Evolutionary conservation across 805 yeast genomes (phyloP), one percentile per base, ranked within the genome.

Genomic region (Candida ovalis): DNA sequence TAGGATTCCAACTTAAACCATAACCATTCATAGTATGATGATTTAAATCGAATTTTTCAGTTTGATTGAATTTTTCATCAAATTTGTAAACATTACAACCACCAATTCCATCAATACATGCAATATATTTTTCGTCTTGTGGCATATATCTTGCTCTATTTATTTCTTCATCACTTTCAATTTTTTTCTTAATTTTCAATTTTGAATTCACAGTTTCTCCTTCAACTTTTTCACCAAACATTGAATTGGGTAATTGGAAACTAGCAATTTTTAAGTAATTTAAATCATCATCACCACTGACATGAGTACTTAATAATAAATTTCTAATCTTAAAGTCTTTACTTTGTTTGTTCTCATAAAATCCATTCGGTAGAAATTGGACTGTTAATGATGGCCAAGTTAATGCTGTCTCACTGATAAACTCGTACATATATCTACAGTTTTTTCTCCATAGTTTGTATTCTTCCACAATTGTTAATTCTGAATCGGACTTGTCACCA

Each of bases 361-460:
- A 58, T 25, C 48, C 54, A 4, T 69, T 70, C 0, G 90, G 91
- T 7, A 84, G 63, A 91, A 94, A 87, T 64, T 87, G 88, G 4
- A 85, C 75, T 1, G 92, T 83, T 43, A 87, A 70, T 2, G 91
- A 82, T 1, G 96, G 95, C 95, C 95, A 87, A 12, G 83, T 78
- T 40, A 87, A 68, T 2, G 86, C 88, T 0, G 92, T 84, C 60
- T 87, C 94, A 43, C 86, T 80, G 28, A 87, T 88, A 61, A 84
- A 86, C 57, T 86, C 90, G 56, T 87, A 87, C 94, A 87, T 86
- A 56, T 75, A 81, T 12, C 87, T 84, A 54, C 91, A 86, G 59
- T 86, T 87, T 59, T 86, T 80, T 50, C 88, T 75, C 96, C 96
- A 87, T 52, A 86, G 64, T 50, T 84, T 81, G 61, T 87, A 86